Base-by-base conservation (phyloP, 768 basidiomycete genomes). In the Podaxis mareebaensis region DNA sequence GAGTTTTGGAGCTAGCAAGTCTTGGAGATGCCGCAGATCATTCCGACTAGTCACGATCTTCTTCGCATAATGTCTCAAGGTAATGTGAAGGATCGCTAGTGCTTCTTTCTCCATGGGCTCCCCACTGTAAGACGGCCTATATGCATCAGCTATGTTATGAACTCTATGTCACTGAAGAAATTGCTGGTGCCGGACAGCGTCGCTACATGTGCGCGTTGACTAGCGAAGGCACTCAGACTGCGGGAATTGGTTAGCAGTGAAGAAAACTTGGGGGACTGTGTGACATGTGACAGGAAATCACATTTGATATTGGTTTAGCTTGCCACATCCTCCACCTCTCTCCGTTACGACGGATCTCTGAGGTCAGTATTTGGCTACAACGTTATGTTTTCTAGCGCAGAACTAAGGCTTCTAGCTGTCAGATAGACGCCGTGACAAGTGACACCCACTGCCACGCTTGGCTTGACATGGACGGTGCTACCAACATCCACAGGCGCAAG, bases 401-500 rank as follows among this genome's bases (percentile, higher is more conserved):
- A 46, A 28, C 36, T 51, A 22, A 38, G 17, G 11, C 3, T 53
- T 28, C 49, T 58, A 58, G 48, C 12, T 38, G 36, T n/a, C 40
- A 17, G 39, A 51, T 39, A 38, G 48, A 11, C 33, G 48, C 58
- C 52, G 58, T 24, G 46, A 60, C 48, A 26, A 42, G 58, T 51
- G 48, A 51, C 36, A 26, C 22, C 22, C 26, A 36, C 30, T 38
- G 30, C 58, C 49, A 49, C 48, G 38, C 7, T 36, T 11, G n/a
- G n/a, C 33, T 33, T 13, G 39, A 28, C 24, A 56, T 63, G 61
- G 54, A 49, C 22, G 61, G 52, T 2, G 13, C 53, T 8, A 28
- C 33, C 54, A 49, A 61, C 26, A 58, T 65, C 11, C 64, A 65
- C 44, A 46, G 56, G 33, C 55, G 65, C 55, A 65, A 62, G 56